Evolutionary conservation across 2,329 filamentous ascomycete species (phyloP), one percentile per base, ranked within the genome.

Genomic region (Sporothrix schenckii): DNA sequence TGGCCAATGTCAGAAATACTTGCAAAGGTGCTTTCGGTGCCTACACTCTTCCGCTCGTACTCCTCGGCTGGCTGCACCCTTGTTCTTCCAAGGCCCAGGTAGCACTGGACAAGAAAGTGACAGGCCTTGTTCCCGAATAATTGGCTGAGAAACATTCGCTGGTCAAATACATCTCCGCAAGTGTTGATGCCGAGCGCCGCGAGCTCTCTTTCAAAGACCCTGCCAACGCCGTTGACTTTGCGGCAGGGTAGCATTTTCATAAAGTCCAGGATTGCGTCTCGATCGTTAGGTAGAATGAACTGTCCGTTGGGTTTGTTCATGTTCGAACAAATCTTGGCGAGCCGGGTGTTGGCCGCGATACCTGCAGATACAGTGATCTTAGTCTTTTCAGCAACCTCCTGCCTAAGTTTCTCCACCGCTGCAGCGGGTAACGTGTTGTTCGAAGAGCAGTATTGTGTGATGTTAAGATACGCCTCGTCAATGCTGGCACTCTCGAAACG

Each of bases 291-390:
- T 1, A 98, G 82, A 11, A 87, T 81, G 75, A 91, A 98, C 77
- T 98, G 95, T 0, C 95, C 95, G 75, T 99, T 97, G 0, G 95
- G 95, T 77, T 99, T 99, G 80, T 98, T 97, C 79, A 91, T 88
- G 77, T 99, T 97, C 21, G 93, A 97, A 75, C 91, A 93, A 44
- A 99, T 97, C 80, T 99, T 99, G 41, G 95, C 94, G 16, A 99
- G 84, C 77, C 93, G 94, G 0, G 94, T 90, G 78, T 99, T 99
- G 1, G 93, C 91, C 0, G 93, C 94, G 72, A 99, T 97, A 0
- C 95, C 95, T 0, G 94, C 95, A 19, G 94, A 97, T 3, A 99
- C 90, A 0, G 94, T 97, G 70, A 99, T 90, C 52, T 90, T 88
- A 0, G 93, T 91, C 76, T 87, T 89, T 72, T 92, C 86, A 50